phyloP scores from a whole-genome alignment of 2,329 filamentous ascomycete genomes.

The Colletotrichum australisinense region DNA sequence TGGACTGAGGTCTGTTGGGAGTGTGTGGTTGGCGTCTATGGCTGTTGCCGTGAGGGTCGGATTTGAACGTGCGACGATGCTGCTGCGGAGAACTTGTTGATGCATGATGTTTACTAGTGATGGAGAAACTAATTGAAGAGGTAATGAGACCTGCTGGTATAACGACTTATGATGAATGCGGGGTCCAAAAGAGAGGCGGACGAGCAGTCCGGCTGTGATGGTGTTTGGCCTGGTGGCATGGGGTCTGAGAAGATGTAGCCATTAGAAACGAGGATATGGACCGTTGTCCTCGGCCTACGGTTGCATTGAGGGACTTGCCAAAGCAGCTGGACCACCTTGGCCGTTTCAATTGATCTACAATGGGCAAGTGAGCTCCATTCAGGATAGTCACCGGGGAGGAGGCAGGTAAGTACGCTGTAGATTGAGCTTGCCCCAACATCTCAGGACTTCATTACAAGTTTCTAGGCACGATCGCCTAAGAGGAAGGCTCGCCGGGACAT shows the following conservation, averaged over 20 bases:
- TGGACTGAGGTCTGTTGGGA: constrained; percentile 3
- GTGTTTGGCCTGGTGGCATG: constrained; percentile 5
- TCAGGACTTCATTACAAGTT: not conserved
- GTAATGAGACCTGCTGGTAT: not conserved
- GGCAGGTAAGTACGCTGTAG: not conserved
- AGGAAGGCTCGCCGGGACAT: not conserved
- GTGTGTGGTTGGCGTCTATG: constrained; percentile 2
- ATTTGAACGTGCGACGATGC: constrained; percentile 7
- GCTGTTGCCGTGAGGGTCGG: constrained; percentile 5
- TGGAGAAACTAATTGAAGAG: not conserved
- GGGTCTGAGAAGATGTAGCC: not conserved
- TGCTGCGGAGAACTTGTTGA: constrained; percentile 15
- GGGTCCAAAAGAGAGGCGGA: constrained; percentile 26
- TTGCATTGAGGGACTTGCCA: not conserved
- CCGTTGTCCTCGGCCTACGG: not conserved
- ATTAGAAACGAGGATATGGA: not conserved
- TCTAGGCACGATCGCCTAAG: not conserved
- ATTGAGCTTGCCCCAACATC: not conserved
- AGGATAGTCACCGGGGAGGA: not conserved
- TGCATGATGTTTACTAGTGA: constrained; percentile 5
- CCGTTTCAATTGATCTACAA: too few relatives aligned
- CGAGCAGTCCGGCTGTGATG: constrained; percentile 4
- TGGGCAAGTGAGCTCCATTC: not conserved
- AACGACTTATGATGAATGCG: constrained; percentile 13
- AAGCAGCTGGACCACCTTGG: not conserved